A percentile compares a stretch with the other conserved stretches of the same genome.
These are phyloP conservation scores for Diplocarpon rosae DNA, from an alignment of 2,329 filamentous ascomycete species.

Conservation along the genomic window DNA sequence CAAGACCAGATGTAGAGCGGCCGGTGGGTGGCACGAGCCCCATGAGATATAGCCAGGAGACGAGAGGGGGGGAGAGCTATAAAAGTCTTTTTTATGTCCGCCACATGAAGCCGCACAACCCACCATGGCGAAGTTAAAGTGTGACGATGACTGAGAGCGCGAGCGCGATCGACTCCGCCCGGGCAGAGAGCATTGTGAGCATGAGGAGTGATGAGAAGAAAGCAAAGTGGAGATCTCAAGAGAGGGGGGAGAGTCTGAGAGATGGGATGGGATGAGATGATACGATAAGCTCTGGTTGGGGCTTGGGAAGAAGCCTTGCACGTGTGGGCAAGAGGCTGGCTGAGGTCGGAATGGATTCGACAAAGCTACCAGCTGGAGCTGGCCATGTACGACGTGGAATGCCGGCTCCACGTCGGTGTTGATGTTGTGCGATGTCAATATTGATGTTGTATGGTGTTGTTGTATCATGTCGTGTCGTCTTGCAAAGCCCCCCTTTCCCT, in stretches of 20 bases:
- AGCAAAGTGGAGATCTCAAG: neutral
- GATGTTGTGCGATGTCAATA: too few species aligned
- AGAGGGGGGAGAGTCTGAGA: too few species aligned
- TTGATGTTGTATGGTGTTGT: neutral
- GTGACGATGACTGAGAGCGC: neutral
- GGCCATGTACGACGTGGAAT: neutral
- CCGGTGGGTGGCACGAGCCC: neutral
- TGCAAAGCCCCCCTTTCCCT: neutral
- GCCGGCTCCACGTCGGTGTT: slow-evolving; percentile 1
- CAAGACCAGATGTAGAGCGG: neutral
- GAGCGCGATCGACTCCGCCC: neutral
- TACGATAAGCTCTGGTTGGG: neutral
- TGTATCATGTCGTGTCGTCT: neutral
- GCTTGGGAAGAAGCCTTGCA: neutral
- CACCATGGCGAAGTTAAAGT: neutral
- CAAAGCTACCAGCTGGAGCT: neutral
- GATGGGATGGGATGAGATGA: neutral
- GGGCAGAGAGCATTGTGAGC: neutral
- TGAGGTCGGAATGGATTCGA: slow-evolving; percentile 1
- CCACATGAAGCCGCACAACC: neutral
- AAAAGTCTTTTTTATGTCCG: slow-evolving; percentile 1
- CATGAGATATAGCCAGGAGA: neutral
- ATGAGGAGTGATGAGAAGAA: neutral
- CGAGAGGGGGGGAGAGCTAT: neutral
- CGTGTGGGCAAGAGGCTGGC: neutral